Conservation (phyloP, 1,284 basidiomycete species). For the Coniferiporia weirii region DNA sequence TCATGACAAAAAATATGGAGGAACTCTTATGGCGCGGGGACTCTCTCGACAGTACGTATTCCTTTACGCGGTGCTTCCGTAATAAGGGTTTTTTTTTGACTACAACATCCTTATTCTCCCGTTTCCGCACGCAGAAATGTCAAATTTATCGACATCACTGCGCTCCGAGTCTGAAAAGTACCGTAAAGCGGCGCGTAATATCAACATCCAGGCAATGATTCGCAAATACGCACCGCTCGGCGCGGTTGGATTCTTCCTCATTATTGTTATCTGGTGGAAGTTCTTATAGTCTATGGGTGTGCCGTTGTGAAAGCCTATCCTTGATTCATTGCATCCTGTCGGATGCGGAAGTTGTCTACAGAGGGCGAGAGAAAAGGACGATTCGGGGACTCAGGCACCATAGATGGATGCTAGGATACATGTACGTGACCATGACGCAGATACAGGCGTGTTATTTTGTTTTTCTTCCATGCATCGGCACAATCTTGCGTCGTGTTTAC, state of each 20-base stretch:
- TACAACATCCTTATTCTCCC: background rate
- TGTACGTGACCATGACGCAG: background rate
- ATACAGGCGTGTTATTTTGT: background rate
- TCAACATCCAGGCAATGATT: slow-evolving; percentile 91
- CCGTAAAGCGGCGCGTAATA: slow-evolving; percentile 90
- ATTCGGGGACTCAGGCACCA: background rate
- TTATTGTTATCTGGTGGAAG: slow-evolving; percentile 90
- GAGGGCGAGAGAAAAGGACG: background rate
- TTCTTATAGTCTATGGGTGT: slow-evolving; percentile 47
- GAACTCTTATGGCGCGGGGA: slow-evolving; percentile 97
- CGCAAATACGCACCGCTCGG: slow-evolving; percentile 94
- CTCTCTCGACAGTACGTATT: slow-evolving; percentile 78
- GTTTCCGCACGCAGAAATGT: slow-evolving; percentile 71
- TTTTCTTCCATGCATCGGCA: background rate
- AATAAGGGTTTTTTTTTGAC: background rate
- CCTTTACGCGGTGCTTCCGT: slow-evolving; percentile 9
- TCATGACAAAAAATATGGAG: slow-evolving; percentile 99
- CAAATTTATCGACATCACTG: slow-evolving; percentile 94
- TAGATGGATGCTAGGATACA: background rate
- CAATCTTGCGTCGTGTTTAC: background rate
- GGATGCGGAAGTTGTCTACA: background rate
- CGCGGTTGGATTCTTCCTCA: slow-evolving; percentile 72
- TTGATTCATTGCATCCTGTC: background rate
- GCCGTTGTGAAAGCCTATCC: background rate
- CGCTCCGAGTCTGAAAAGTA: slow-evolving; percentile 98